Evolutionary conservation across 2,329 filamentous ascomycete genomes (phyloP).

Genomic region (Aureobasidium sp.): DNA sequence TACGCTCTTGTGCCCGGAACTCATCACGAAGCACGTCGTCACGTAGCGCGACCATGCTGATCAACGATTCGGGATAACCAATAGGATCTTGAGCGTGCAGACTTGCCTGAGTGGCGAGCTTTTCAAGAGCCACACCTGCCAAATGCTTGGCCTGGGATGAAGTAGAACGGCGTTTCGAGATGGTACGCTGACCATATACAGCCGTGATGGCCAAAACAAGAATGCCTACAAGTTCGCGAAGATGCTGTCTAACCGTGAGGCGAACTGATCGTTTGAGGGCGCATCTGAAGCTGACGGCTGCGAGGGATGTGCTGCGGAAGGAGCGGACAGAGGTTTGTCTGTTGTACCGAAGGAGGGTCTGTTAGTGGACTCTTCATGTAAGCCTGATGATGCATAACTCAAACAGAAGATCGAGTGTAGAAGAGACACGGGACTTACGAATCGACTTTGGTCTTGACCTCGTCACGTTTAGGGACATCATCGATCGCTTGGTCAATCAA

Average conservation of each 20-base stretch:
- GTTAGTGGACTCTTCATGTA: slow-evolving; percentile 57
- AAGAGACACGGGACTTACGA: slow-evolving; percentile 46
- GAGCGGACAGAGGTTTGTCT: slow-evolving; percentile 58
- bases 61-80: slow-evolving; percentile 64
- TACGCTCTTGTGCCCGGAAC: slow-evolving; percentile 67
- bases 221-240: slow-evolving; percentile 68
- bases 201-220: slow-evolving; percentile 41
- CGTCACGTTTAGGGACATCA: slow-evolving; percentile 59
- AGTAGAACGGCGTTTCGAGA: slow-evolving; percentile 57
- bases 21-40: slow-evolving; percentile 84
- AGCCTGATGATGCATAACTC: slow-evolving; percentile 20
- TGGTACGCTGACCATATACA: slow-evolving; percentile 58
- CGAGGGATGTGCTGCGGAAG: slow-evolving; percentile 82
- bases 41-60: slow-evolving; percentile 80
- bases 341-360: slow-evolving; percentile 66
- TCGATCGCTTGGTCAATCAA: slow-evolving; percentile 70
- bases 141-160: slow-evolving; percentile 71
- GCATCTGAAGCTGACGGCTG: slow-evolving; percentile 80
- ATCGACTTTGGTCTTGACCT: slow-evolving; percentile 50
- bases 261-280: slow-evolving; percentile 70
- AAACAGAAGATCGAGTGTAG: slow-evolving; percentile 18
- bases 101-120: slow-evolving; percentile 75
- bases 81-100: slow-evolving; percentile 60
- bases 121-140: slow-evolving; percentile 76
- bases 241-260: slow-evolving; percentile 77